Evolutionary conservation across 116 monocot genomes (phyloP), one percentile per base, ranked within the genome.

Genomic region (Papilionanthe hybrid): DNA sequence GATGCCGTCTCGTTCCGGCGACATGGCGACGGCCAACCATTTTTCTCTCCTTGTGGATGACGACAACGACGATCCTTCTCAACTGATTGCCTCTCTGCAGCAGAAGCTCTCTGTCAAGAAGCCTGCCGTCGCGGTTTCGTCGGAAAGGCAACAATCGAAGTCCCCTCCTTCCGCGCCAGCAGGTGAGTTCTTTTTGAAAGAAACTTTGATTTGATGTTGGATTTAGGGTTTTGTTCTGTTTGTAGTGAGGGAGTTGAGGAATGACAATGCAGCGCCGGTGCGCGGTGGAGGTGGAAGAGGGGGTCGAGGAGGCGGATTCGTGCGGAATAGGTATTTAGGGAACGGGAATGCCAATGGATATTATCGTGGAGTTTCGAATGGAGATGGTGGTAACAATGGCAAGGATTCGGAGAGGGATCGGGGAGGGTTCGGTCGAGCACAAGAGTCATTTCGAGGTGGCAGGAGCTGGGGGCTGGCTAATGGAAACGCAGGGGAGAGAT

Each of bases 131-230:
- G 78, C 81, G 1, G 78, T 82, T 23, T 80, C 72, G 2, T 32
- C 85, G 49, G 86, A 82, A 42, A 93, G 88, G 82, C 87, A 92
- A 20, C 92, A 92, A 2, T 78, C 88, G 77, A 92, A 90, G 83
- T 90, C 89, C 7, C 72, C 78, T 60, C 90, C 89, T 77, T 90
- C 95, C 3, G 71, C 95, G 10, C 92, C 91, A 53, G 89, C 91
- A 49, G 92, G 95, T 92, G 32, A 74, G 86, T 79, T 22, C 6
- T 74, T 9, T 17, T 32, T 37, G 0, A 37, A 32, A 37, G 32
- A 18, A 17, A 11, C n/a, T n/a, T 43, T 53, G 9, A 7, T 78
- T 57, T 37, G 25, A 15, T 18, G 15, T 42, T 60, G 22, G 56
- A 41, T 19, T 23, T 45, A 29, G 11, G 58, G 37, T 37, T 37